Evolutionary conservation across 1,139 yeast genomes (phyloP).

Genomic region (Suhomyces choctaworum): DNA sequence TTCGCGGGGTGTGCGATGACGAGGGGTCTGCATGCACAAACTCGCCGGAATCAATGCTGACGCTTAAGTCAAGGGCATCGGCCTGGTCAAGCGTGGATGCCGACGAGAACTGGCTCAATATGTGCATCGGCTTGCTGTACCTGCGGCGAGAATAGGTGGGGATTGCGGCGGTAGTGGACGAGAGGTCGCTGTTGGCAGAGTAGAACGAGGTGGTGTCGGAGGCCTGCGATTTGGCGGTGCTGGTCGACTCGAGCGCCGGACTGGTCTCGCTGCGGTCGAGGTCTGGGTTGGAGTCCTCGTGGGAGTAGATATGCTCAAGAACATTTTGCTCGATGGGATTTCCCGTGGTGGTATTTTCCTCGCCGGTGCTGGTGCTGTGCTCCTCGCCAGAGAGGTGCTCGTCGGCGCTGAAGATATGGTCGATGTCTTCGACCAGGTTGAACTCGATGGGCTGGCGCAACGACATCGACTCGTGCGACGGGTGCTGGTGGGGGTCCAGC

Average conservation of each 20-base stretch:
- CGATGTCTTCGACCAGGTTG: not conserved
- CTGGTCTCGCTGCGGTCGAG: not conserved
- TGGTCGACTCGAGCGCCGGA: conserved; percentile 3
- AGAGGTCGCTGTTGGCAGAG: conserved; percentile 16
- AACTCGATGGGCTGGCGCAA: conserved; percentile 1
- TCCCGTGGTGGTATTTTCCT: not conserved
- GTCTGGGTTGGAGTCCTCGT: not conserved
- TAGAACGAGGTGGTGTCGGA: conserved; percentile 16
- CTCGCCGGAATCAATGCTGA: conserved; percentile 28
- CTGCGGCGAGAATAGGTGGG: conserved; percentile 8
- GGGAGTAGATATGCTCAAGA: not conserved
- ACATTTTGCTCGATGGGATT: not conserved
- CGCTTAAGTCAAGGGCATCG: conserved; percentile 19
- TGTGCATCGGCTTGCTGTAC: conserved; percentile 30
- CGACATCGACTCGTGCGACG: not conserved
- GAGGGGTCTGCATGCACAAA: conserved; percentile 11
- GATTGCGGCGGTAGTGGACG: conserved; percentile 3
- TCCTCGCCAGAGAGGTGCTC: conserved; percentile 2
- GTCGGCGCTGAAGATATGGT: conserved; percentile 6
- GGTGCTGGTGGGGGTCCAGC: not conserved
- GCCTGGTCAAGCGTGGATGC: conserved; percentile 14
- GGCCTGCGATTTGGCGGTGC: conserved; percentile 3
- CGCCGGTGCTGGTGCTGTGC: not conserved
- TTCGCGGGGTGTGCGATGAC: not conserved
- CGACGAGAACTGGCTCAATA: conserved; percentile 24